Base-by-base conservation (phyloP, 352 stramenopile genomes). In the Phytophthora quininea region DNA sequence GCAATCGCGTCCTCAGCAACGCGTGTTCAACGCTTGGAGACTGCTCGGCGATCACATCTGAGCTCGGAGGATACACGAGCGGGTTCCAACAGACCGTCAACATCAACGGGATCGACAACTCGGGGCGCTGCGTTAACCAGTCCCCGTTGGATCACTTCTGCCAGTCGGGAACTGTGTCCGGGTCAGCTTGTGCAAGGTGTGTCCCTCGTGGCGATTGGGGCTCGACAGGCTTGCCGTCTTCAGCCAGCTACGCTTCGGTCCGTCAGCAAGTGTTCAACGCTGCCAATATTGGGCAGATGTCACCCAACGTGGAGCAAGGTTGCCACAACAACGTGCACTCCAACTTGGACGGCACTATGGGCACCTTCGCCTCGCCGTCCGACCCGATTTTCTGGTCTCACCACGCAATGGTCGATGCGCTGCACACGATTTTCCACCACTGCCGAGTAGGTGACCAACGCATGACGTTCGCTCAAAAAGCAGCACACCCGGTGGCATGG, bases 321-420 rank as follows among this genome's bases (percentile, higher is more conserved):
- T 72, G 69, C 24, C 86, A 92, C 72, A 86, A 92, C 71, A 82
- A 75, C 43, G 64, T 92, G 0, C 86, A 94, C 70, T 51, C 60
- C n/a, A 74, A 67, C 47, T 50, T 92, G 1, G 72, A n/a, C 3
- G 61, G 73, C 3, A 69, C 69, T 1, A 92, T 94, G 75, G 60
- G 62, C 3, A 78, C 74, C 29, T 80, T 90, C 46, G 60, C 72
- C 15, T 79, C 82, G 49, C 77, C 84, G 0, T 37, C 73, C 0
- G 86, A 92, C n/a, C 82, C 82, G 7, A 58, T 92, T n/a, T 94
- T 94, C 64, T 94, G 72, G 71, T 92, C 82, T 4, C 80, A 91
- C 53, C 86, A 94, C 68, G 53, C 80, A 0, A 87, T 79, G 66
- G 62, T 94, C 15, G 84, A 94, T 64, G 52, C 78, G 8, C 71